Conservation (phyloP, 768 basidiomycete genomes). For the Leucosporidium scottii region DNA sequence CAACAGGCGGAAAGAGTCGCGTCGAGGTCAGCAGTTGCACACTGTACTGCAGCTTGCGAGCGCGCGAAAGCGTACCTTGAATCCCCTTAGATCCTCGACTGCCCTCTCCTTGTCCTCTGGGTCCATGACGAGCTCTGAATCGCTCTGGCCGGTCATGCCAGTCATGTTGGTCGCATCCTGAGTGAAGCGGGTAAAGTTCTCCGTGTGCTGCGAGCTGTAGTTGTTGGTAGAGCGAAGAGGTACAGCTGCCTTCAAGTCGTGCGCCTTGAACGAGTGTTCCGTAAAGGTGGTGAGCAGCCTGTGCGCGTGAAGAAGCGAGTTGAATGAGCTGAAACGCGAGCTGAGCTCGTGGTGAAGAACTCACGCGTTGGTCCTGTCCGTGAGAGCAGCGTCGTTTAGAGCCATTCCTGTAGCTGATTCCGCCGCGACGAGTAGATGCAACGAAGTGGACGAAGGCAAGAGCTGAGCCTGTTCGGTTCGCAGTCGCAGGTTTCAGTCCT, state of each 20-base stretch:
- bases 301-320: not conserved
- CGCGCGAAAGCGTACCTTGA: constrained; percentile 14
- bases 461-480: not conserved
- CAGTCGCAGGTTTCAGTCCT: no score
- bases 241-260: not conserved
- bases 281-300: constrained; percentile 14
- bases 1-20: not conserved
- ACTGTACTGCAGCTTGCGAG: not conserved
- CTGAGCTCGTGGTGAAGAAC: not conserved
- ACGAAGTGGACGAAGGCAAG: not conserved
- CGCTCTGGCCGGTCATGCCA: constrained; percentile 16
- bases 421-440: not conserved
- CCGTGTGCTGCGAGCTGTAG: constrained; percentile 3
- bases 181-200: constrained; percentile 22
- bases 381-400: not conserved
- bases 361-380: constrained; percentile 21
- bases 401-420: not conserved
- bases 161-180: constrained; percentile 11
- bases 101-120: constrained; percentile 12
- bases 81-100: constrained; percentile 21
- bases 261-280: constrained; percentile 4
- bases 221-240: constrained; percentile 3
- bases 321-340: constrained; percentile 1
- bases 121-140: constrained; percentile 15
- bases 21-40: not conserved